Evolutionary conservation across 2,329 filamentous ascomycete genomes (phyloP).

Genomic region (Sodiomyces alkalinus): DNA sequence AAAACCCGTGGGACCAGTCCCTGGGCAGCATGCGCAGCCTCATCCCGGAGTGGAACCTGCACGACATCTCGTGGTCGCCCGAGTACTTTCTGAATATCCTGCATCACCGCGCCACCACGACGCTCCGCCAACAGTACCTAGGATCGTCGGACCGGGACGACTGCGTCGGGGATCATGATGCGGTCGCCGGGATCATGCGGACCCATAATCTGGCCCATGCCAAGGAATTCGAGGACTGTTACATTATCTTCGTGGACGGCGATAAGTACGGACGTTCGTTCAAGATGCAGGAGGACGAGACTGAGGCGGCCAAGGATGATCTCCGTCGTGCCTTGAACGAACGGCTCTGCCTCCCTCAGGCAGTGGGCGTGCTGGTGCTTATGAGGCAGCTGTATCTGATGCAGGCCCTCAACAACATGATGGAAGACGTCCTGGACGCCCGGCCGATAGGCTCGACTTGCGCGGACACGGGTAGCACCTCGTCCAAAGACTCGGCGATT

Average conservation of each 20-base stretch:
- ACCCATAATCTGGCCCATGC: constrained; percentile 16
- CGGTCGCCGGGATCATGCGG: constrained; percentile 19
- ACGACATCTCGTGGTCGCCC: constrained; percentile 20
- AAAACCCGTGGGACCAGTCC: constrained; percentile 17
- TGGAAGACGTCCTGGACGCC: too few species aligned
- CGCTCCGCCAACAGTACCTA: constrained; percentile 19
- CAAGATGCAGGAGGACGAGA: constrained; percentile 10
- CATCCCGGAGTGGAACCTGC: constrained; percentile 27
- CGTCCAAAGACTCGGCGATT: too few species aligned
- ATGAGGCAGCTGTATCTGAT: constrained; percentile 21
- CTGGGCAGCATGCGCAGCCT: constrained; percentile 22
- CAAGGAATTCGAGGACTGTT: constrained; percentile 14
- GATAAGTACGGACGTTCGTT: constrained; percentile 21
- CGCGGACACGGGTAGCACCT: too few species aligned
- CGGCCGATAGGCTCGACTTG: too few species aligned
- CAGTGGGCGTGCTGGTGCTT: constrained; percentile 20
- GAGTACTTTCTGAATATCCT: constrained; percentile 22
- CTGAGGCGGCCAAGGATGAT: constrained; percentile 9
- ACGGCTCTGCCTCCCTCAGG: constrained; percentile 13
- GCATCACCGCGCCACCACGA: constrained; percentile 19
- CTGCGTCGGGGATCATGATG: constrained; percentile 17
- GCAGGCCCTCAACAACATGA: too few species aligned
- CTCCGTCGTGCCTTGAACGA: constrained; percentile 11
- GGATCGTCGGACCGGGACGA: constrained; percentile 14
- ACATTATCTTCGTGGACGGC: constrained; percentile 19